A percentile compares a stretch with the other conserved stretches of the same genome.
phyloP scores from a whole-genome alignment of 192 early-diverging fungal genomes.

The Thoreauomyces humboldtii region DNA sequence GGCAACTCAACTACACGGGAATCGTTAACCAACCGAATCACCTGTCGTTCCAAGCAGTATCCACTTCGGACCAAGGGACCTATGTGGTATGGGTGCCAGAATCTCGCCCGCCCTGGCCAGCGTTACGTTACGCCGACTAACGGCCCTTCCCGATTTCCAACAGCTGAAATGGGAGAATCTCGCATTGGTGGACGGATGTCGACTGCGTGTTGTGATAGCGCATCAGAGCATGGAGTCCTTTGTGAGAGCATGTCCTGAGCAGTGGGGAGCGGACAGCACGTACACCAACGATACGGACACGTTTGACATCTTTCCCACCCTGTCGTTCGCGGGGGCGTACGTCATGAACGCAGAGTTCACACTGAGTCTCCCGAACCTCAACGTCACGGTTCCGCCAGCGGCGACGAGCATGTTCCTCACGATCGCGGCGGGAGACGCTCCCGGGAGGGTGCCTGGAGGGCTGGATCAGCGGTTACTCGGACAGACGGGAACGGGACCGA shows the following conservation, averaged over 20 bases:
- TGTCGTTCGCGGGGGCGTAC: slow-evolving; percentile 20
- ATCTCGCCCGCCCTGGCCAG: too few relatives aligned
- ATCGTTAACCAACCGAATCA: not conserved
- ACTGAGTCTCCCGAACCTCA: slow-evolving; percentile 4
- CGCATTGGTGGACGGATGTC: slow-evolving; percentile 12
- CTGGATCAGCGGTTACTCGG: slow-evolving; percentile 4
- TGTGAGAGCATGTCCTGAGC: slow-evolving; percentile 15
- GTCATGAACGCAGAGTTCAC: slow-evolving; percentile 17
- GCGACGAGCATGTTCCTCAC: not conserved
- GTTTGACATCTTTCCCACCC: slow-evolving; percentile 8
- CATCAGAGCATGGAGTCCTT: slow-evolving; percentile 18
- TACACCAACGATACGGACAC: not conserved
- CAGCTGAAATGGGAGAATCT: slow-evolving; percentile 22
- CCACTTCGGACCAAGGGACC: not conserved
- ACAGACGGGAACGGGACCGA: not conserved
- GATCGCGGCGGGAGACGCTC: not conserved
- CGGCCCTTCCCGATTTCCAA: not conserved
- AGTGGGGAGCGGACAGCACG: not conserved
- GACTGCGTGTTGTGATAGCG: slow-evolving; percentile 10
- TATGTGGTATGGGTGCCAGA: slow-evolving; percentile 4
- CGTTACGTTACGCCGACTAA: too few relatives aligned
- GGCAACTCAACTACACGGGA: slow-evolving; percentile 15
- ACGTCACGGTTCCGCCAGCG: slow-evolving; percentile 8
- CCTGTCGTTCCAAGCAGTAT: slow-evolving; percentile 17
- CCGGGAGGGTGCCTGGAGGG: not conserved